Evolutionary conservation across 1,284 basidiomycete species (phyloP), one percentile per base, ranked within the genome.

Genomic region (Trichosporon sp.): DNA sequence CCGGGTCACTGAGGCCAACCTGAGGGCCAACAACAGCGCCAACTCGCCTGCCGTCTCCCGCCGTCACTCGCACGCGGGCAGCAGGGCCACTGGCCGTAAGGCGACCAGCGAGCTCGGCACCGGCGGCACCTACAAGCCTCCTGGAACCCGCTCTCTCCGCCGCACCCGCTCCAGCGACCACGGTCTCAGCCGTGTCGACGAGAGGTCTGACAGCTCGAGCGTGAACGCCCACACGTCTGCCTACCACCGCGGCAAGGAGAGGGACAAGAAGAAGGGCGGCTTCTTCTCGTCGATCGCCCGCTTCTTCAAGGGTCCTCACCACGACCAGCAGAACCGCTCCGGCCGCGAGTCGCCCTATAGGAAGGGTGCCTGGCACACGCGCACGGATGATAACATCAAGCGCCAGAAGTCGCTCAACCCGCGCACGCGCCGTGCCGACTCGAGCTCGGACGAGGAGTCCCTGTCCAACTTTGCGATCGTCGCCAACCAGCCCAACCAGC

Each of bases 301-400:
- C n/a, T 69, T 80, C 59, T 81, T 81, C 74, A 70, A 34, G 71
- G 71, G 49, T 65, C 66, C 65, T 3, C 63, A 62, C 34, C 59
- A 59, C 8, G 32, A 44, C 10, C 11, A 63, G 19, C 52, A 33
- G n/a, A 27, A 60, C 25, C 63, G 72, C 9, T 73, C 73, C 0
- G 72, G 74, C 27, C 62, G 73, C 19, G 71, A 71, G 11, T 75
- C 74, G 0, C 78, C 76, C 14, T 68, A 34, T 52, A 34, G 63
- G 64, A 16, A 54, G 49, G 62, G 73, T 16, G 71, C 70, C 3
- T 80, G 79, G 79, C 65, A 70, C 21, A 80, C 79, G 8, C 64
- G 79, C 54, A 80, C 79, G 2, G 76, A 80, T 64, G 62, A 65
- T 23, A 79, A 79, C 65, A 61, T 79, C 60, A 76, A 75, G 66